phyloP scores from a whole-genome alignment of 305 asterid genomes.

The Coffea humblotiana region DNA sequence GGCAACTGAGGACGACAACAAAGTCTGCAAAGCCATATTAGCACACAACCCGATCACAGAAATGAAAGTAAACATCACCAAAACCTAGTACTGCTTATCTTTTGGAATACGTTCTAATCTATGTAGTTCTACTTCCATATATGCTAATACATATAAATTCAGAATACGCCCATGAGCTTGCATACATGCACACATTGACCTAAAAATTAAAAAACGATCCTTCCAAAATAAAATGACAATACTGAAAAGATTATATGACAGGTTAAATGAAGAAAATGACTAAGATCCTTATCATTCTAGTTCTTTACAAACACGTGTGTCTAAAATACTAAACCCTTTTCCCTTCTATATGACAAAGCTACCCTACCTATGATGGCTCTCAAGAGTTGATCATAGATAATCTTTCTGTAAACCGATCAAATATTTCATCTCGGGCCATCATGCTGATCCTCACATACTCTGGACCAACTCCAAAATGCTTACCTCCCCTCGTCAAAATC shows the following conservation, averaged over 20 bases:
- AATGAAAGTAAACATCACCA: no score
- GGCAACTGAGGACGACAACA: no score
- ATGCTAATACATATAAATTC: not conserved
- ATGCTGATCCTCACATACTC: slow-evolving; percentile 65
- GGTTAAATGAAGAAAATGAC: not conserved
- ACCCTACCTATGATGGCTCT: not conserved
- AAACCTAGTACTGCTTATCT: not conserved
- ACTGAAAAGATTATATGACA: not conserved
- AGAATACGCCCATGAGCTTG: not conserved
- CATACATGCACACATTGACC: not conserved
- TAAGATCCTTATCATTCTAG: slow-evolving; percentile 3
- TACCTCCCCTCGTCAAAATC: slow-evolving; percentile 69
- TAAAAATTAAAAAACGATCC: not conserved
- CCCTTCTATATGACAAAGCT: not conserved
- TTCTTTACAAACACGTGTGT: slow-evolving; percentile 8
- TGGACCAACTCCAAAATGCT: slow-evolving; percentile 59
- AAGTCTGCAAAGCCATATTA: no score
- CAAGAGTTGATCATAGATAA: slow-evolving; percentile 43
- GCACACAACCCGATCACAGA: no score
- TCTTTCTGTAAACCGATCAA: slow-evolving; percentile 53
- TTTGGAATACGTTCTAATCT: not conserved
- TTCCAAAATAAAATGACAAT: not conserved
- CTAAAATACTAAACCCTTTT: slow-evolving; percentile 7
- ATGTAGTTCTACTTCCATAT: not conserved
- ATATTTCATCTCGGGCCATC: slow-evolving; percentile 60